Evolutionary conservation across 805 yeast species (phyloP).

Genomic region (Alloascoidea hylecoeti): DNA sequence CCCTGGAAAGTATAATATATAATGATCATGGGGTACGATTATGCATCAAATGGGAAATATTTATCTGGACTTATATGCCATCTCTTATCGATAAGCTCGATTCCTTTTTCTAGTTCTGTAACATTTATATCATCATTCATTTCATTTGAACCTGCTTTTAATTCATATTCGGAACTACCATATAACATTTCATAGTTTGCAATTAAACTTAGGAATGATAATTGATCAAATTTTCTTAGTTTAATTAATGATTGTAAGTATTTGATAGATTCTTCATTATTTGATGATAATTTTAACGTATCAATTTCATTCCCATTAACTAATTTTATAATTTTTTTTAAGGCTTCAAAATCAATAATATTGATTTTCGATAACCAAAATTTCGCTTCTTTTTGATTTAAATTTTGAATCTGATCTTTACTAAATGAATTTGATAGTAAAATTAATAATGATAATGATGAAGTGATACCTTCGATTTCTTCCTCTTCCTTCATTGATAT

Average conservation of each 20-base stretch:
- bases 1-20: too few species aligned
- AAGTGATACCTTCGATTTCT: too few species aligned
- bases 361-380: neutral
- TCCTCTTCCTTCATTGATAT: too few species aligned
- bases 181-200: neutral
- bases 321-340: neutral
- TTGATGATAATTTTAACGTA: neutral
- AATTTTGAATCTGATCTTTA: neutral
- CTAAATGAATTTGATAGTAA: neutral
- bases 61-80: neutral
- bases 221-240: neutral
- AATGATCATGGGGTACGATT: too few species aligned
- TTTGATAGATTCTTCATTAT: neutral
- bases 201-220: neutral
- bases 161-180: neutral
- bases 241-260: neutral
- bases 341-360: neutral
- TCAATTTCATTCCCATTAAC: neutral
- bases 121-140: neutral
- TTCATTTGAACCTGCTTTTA: neutral
- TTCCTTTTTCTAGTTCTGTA: neutral
- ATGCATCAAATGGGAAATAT: constrained; percentile 1
- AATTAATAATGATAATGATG: neutral
- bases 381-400: too few species aligned
- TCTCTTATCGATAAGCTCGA: neutral